Conservation (phyloP, 2,329 filamentous ascomycete genomes). For the Thielaviopsis populi region DNA sequence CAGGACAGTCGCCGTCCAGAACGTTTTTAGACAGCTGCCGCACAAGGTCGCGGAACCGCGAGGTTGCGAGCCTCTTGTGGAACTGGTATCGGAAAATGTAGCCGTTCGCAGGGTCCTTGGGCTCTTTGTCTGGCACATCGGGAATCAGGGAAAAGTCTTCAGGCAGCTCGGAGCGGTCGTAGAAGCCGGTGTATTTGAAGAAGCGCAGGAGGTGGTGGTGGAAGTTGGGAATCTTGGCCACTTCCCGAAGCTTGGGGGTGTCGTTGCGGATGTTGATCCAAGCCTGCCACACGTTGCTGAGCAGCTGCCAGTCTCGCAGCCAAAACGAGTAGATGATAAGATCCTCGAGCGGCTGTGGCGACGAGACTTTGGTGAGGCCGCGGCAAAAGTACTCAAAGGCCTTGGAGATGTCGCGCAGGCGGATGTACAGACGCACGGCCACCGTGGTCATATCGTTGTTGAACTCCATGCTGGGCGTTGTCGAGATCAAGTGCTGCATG, state of each 20-base stretch:
- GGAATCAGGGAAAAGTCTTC: conserved; percentile 8
- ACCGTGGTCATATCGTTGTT: conserved; percentile 12
- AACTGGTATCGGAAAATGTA: conserved; percentile 14
- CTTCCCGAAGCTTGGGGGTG: conserved; percentile 8
- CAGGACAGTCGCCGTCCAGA: conserved; percentile 2
- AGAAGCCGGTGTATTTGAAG: conserved; percentile 9
- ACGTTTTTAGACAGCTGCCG: conserved; percentile 7
- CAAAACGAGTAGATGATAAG: conserved; percentile 15
- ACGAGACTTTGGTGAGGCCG: conserved; percentile 11
- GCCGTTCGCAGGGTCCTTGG: conserved; percentile 4
- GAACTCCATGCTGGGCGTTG: conserved; percentile 12
- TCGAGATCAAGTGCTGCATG: conserved; percentile 14
- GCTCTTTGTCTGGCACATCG: not conserved
- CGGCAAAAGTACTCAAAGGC: conserved; percentile 15
- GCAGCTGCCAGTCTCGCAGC: conserved; percentile 14
- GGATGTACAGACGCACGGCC: conserved; percentile 15
- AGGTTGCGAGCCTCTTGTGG: conserved; percentile 4
- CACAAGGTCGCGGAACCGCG: conserved; percentile 13
- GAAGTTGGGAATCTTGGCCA: conserved; percentile 13
- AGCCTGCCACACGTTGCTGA: conserved; percentile 12
- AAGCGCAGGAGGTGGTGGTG: conserved; percentile 4
- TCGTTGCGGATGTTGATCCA: conserved; percentile 13
- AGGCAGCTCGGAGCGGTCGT: not conserved
- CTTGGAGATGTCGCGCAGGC: conserved; percentile 14
- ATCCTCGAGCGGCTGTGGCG: conserved; percentile 14